Percentiles rank a stretch among this genome's conserved stretches.
phyloP scores from a whole-genome alignment of 805 yeast genomes.

The Nakazawaea sp. region DNA sequence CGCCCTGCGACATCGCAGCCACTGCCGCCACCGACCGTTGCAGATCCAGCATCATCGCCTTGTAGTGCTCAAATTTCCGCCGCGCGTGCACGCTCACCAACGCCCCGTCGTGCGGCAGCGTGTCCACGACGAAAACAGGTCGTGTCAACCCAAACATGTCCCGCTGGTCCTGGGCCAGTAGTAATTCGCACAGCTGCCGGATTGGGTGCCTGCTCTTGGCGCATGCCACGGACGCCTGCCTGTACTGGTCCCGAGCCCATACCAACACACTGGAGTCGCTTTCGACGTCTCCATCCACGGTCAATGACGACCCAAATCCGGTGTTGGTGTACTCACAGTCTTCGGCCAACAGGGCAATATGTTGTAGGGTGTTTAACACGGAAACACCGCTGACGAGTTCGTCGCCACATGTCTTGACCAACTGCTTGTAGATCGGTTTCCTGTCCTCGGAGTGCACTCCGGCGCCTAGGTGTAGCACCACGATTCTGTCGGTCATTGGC shows the following conservation, averaged over 20 bases:
- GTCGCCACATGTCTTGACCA: not conserved
- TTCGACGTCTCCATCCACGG: slow-evolving; percentile 31
- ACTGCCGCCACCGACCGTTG: no score
- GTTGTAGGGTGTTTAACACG: slow-evolving; percentile 5
- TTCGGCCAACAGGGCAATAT: slow-evolving; percentile 21
- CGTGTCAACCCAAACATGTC: slow-evolving; percentile 24
- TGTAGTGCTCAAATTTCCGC: not conserved
- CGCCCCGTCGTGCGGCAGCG: slow-evolving; percentile 1
- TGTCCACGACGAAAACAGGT: slow-evolving; percentile 25
- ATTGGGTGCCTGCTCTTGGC: slow-evolving; percentile 24
- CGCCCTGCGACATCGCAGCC: not conserved
- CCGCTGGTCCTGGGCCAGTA: slow-evolving; percentile 17
- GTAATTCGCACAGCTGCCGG: slow-evolving; percentile 19
- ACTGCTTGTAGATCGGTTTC: slow-evolving; percentile 17
- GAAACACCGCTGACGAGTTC: not conserved
- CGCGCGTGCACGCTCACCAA: not conserved
- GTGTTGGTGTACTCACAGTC: slow-evolving; percentile 36
- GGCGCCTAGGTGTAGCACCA: slow-evolving; percentile 45
- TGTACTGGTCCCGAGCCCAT: slow-evolving; percentile 1
- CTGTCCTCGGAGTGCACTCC: slow-evolving; percentile 31
- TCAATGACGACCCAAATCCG: slow-evolving; percentile 40
- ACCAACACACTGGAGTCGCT: slow-evolving; percentile 36
- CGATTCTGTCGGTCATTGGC: no score
- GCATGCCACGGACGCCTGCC: slow-evolving; percentile 16
- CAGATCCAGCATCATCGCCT: slow-evolving; percentile 1